A percentile compares a stretch with the other conserved stretches of the same genome.
phyloP scores from a whole-genome alignment of 108 stramenopile genomes.

The Pseudonitzschia pungens region DNA sequence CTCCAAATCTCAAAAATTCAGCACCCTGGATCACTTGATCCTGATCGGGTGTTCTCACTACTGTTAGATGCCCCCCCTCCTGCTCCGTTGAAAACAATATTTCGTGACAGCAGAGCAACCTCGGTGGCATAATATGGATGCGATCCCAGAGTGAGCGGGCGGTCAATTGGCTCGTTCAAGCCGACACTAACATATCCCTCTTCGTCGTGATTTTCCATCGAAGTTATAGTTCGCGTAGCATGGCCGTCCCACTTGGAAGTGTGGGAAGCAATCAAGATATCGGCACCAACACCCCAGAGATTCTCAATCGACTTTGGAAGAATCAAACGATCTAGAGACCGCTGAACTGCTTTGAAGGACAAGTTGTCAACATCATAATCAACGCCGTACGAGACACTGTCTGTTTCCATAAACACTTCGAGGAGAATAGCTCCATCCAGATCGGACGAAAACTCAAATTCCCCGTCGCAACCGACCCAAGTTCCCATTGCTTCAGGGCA shows the following conservation, averaged over 20 bases:
- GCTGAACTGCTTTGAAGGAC: slow-evolving; percentile 12
- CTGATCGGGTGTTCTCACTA: slow-evolving; percentile 58
- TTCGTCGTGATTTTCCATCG: slow-evolving; percentile 19
- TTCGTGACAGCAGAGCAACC: slow-evolving; percentile 61
- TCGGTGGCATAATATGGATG: slow-evolving; percentile 56
- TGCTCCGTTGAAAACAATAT: slow-evolving; percentile 56
- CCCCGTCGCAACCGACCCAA: slow-evolving; percentile 20
- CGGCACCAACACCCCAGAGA: slow-evolving; percentile 43
- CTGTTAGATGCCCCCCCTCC: slow-evolving; percentile 53
- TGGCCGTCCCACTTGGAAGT: slow-evolving; percentile 40
- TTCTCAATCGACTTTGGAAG: slow-evolving; percentile 24
- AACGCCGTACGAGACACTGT: slow-evolving; percentile 6
- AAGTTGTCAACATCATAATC: slow-evolving; percentile 28
- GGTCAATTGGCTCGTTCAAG: slow-evolving; percentile 35
- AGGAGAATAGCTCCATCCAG: neutral
- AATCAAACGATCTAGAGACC: slow-evolving; percentile 17
- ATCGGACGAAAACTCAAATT: slow-evolving; percentile 1
- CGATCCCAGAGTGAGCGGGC: slow-evolving; percentile 41
- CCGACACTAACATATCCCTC: slow-evolving; percentile 42
- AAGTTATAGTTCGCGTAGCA: slow-evolving; percentile 34
- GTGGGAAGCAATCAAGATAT: slow-evolving; percentile 61
- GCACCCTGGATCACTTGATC: slow-evolving; percentile 58
- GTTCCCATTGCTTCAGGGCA: slow-evolving; percentile 14
- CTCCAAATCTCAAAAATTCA: slow-evolving; percentile 55
- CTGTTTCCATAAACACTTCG: slow-evolving; percentile 13